Conservation (phyloP, 371 early-diverging fungal genomes). For the Haplosporangium sp. region DNA sequence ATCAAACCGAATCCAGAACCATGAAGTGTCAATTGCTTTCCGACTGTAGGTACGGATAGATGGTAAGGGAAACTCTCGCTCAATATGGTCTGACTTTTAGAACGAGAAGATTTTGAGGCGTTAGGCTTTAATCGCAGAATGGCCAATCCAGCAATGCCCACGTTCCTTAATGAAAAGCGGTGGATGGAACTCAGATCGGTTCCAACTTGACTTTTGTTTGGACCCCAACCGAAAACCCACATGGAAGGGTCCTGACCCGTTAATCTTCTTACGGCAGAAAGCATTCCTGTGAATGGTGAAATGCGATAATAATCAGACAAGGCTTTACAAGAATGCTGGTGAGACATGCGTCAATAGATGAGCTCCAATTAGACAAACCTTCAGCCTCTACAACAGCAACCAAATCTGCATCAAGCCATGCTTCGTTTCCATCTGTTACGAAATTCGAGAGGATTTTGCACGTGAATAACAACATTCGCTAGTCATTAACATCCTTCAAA, state of each 20-base stretch:
- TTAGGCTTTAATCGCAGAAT: constrained; percentile 35
- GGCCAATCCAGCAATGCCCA: constrained; percentile 54
- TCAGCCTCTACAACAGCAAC: constrained; percentile 54
- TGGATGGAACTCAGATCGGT: constrained; percentile 49
- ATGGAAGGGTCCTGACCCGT: constrained; percentile 43
- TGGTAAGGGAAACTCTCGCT: constrained; percentile 21
- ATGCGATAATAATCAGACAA: too few relatives aligned
- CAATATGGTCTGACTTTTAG: background rate
- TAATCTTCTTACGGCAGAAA: constrained; percentile 41
- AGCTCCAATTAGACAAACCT: constrained; percentile 12
- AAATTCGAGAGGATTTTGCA: too few relatives aligned
- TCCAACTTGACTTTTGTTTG: constrained; percentile 38
- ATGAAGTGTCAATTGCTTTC: constrained; percentile 46
- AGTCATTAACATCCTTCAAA: background rate
- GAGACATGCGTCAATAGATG: background rate
- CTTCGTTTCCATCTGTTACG: constrained; percentile 37
- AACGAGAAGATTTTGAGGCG: background rate
- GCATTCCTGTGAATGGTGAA: constrained; percentile 29
- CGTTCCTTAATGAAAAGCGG: constrained; percentile 50
- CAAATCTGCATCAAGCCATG: constrained; percentile 42
- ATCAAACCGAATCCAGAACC: constrained; percentile 56
- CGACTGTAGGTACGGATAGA: constrained; percentile 40
- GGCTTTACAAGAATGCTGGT: background rate
- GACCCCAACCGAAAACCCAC: constrained; percentile 56
- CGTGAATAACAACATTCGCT: too few relatives aligned